Evolutionary conservation across 768 basidiomycete genomes (phyloP).

Genomic region (Lactarius hengduanensis): DNA sequence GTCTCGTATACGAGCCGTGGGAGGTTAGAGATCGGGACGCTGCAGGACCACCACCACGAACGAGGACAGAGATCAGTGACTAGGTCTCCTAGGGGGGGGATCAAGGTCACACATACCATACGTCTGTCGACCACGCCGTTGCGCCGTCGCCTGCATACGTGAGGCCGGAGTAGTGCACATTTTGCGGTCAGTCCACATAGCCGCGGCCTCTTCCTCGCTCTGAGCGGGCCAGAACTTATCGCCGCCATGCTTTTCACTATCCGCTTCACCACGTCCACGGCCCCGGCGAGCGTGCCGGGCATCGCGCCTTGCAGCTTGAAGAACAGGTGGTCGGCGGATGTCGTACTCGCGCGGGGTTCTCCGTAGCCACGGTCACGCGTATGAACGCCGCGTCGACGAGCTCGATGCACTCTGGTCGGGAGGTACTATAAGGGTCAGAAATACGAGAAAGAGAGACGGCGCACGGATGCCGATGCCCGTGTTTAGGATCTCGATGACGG

Average conservation of each 20-base stretch:
- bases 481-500: constrained; percentile 69
- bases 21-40: constrained; percentile 37
- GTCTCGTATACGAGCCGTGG: constrained; percentile 67
- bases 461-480: constrained; percentile 73
- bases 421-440: too few relatives aligned
- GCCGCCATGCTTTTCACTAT: constrained; percentile 66
- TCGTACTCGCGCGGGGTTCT: constrained; percentile 38
- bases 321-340: constrained; percentile 62
- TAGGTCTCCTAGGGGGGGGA: too few relatives aligned
- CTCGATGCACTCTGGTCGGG: constrained; percentile 41
- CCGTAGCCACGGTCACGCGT: constrained; percentile 55
- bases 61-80: too few relatives aligned
- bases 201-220: too few relatives aligned
- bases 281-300: constrained; percentile 55
- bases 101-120: too few relatives aligned
- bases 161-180: too few relatives aligned
- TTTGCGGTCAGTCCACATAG: too few relatives aligned
- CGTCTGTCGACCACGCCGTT: too few relatives aligned
- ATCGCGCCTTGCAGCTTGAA: constrained; percentile 85
- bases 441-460: constrained; percentile 31
- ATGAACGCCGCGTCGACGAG: constrained; percentile 49
- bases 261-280: constrained; percentile 54
- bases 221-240: constrained; percentile 49
- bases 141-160: too few relatives aligned
- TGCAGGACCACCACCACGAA: too few relatives aligned